A percentile compares a stretch with the other conserved stretches of the same genome.
Evolutionary conservation across 2,329 filamentous ascomycete species (phyloP).

Genomic region (Exophiala sp.): DNA sequence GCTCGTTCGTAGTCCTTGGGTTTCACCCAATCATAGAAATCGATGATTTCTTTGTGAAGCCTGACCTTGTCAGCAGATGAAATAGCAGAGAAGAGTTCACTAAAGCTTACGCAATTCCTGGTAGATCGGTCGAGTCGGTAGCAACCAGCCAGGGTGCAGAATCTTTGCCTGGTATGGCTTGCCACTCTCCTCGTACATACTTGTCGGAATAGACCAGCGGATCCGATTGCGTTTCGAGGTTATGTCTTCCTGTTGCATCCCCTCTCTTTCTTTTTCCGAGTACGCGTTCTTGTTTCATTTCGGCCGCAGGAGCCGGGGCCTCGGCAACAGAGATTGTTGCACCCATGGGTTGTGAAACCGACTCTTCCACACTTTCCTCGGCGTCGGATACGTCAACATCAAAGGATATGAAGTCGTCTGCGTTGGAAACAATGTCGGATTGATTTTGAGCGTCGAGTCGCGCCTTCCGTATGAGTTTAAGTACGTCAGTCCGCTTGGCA

Average conservation of each 20-base stretch:
- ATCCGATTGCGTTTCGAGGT: constrained; percentile 31
- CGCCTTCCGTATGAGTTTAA: constrained; percentile 87
- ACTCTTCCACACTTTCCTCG: constrained; percentile 5
- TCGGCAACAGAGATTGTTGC: constrained; percentile 35
- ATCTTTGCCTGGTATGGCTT: neutral
- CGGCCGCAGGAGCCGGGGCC: constrained; percentile 35
- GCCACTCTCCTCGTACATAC: constrained; percentile 15
- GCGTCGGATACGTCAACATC: constrained; percentile 51
- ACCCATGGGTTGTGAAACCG: neutral
- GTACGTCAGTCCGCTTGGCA: constrained; percentile 78
- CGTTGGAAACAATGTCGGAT: constrained; percentile 43
- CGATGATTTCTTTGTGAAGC: constrained; percentile 82
- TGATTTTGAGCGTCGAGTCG: constrained; percentile 61
- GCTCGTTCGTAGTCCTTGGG: constrained; percentile 73
- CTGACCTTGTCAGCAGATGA: constrained; percentile 42
- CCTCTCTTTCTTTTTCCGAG: constrained; percentile 72
- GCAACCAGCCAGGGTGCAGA: constrained; percentile 15
- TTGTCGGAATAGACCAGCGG: constrained; percentile 9
- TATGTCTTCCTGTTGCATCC: constrained; percentile 34
- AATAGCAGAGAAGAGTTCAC: neutral
- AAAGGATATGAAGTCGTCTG: constrained; percentile 80
- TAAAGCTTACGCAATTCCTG: constrained; percentile 24
- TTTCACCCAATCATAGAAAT: constrained; percentile 82
- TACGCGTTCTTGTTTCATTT: constrained; percentile 39
- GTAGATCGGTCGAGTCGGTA: constrained; percentile 2